Base-by-base conservation (phyloP, 2,329 filamentous ascomycete genomes). In the Fusarium lyarnte region DNA sequence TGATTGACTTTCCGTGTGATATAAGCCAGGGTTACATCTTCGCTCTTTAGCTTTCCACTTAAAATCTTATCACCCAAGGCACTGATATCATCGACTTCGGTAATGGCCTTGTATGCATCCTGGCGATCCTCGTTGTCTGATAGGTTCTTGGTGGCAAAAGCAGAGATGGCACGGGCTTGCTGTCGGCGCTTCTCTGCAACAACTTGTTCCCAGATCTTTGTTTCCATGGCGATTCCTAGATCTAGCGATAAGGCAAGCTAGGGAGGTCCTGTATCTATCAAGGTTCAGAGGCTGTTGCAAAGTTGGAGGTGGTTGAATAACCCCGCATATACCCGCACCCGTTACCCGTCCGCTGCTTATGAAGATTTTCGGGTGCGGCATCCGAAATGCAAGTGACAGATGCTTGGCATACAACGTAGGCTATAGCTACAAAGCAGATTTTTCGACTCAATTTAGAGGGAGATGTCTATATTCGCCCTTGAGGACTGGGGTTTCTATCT, bases 101-200 rank as follows among this genome's bases (percentile, higher is more conserved):
- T 70, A n/a, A 73, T 62, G 1, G 45, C 25, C 2, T 29, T 14
- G n/a, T 58, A 33, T 6, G 33, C 6, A 31, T 47, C 38, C 13
- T 14, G 51, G 3, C 25, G 35, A 2, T 52, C 19, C 1, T n/a
- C n/a, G 1, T 27, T n/a, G 16, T 49, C 33, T 27, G 49, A n/a
- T 5, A 69, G 25, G 31, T 58, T 55, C 4, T 42, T 33, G 1
- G 60, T 23, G 19, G 17, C 29, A 27, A 71, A 68, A 19, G 31
- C 5, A 8, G 47, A 35, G 21, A 72, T 73, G 5, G 39, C 46
- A 10, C 58, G 27, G 5, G 38, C 6, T 14, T 69, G 70, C 23
- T 66, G 52, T 10, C 33, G 39, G 19, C 45, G 55, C 47, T 72
- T 72, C 13, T 58, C 29, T 6, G 52, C 38, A 17, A 62, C 55